Evolutionary conservation across 306 rosid genomes (phyloP).

Genomic region (Argentina anserina): DNA sequence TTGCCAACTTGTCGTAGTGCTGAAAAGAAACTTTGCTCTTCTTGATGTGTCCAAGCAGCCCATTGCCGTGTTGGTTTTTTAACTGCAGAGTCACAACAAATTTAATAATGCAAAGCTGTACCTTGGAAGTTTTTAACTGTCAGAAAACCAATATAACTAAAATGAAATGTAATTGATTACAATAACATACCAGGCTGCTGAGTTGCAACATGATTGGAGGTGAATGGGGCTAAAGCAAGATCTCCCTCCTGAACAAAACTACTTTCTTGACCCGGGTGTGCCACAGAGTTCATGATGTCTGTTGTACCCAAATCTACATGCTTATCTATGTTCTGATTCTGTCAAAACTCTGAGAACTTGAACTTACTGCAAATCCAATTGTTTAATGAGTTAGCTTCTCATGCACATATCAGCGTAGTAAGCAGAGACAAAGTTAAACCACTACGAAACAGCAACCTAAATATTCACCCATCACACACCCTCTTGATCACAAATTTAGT

Average conservation of each 20-base stretch:
- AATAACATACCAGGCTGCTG: conserved; percentile 58
- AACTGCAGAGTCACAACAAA: conserved; percentile 38
- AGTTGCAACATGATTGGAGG: conserved; percentile 31
- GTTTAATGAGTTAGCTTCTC: conserved; percentile 5
- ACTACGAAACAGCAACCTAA: not conserved
- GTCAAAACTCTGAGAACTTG: conserved; percentile 1
- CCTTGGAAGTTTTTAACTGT: not conserved
- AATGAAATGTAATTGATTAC: not conserved
- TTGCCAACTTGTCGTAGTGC: conserved; percentile 97
- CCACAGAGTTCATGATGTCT: conserved; percentile 35
- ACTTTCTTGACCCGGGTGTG: conserved; percentile 40
- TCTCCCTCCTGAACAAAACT: conserved; percentile 50
- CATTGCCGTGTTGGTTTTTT: conserved; percentile 92
- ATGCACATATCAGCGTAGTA: not conserved
- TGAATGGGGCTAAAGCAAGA: conserved; percentile 40
- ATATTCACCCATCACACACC: not conserved
- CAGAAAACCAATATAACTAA: not conserved
- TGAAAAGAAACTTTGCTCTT: conserved; percentile 95
- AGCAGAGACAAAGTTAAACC: not conserved
- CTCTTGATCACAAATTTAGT: not conserved
- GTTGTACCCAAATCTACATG: conserved; percentile 32
- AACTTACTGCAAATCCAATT: conserved; percentile 3
- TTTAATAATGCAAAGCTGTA: conserved; percentile 12
- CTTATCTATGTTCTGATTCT: conserved; percentile 21
- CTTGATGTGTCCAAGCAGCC: conserved; percentile 99